Evolutionary conservation across 2,329 filamentous ascomycete species (phyloP).

Genomic region (Neopestalotiopsis rosae): DNA sequence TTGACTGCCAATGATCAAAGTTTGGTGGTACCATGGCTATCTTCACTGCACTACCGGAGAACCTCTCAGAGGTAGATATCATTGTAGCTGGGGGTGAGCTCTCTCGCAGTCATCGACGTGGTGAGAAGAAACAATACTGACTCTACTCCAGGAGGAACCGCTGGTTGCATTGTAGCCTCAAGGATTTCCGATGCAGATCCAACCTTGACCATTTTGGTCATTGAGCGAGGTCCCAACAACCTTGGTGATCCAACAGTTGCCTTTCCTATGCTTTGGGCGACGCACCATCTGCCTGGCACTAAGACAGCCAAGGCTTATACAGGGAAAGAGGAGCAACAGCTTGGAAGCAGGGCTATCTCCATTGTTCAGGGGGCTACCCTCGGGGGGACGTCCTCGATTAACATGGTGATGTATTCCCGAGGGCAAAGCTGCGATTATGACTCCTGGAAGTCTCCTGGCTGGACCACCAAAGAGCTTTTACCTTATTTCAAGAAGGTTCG

Average conservation of each 20-base stretch:
- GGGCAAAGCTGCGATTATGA: conserved; percentile 38
- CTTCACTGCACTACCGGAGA: too few species aligned
- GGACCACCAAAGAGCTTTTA: conserved; percentile 33
- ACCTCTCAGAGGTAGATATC: too few species aligned
- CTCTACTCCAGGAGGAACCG: conserved; percentile 20
- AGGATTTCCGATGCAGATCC: conserved; percentile 26
- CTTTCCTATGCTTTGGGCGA: conserved; percentile 18
- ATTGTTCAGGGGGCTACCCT: conserved; percentile 40
- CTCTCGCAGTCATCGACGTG: too few species aligned
- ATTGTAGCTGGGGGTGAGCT: too few species aligned
- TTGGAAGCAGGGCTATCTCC: conserved; percentile 16
- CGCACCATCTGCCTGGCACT: conserved; percentile 15
- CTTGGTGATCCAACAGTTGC: conserved; percentile 11
- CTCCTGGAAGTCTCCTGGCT: conserved; percentile 32
- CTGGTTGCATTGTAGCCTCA: conserved; percentile 26
- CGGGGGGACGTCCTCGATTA: conserved; percentile 59
- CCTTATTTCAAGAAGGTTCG: conserved; percentile 41
- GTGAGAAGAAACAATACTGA: too few species aligned
- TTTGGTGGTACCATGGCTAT: too few species aligned
- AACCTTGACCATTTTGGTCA: conserved; percentile 22
- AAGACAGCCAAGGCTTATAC: conserved; percentile 19
- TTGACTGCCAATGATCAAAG: too few species aligned
- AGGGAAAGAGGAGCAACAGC: not conserved
- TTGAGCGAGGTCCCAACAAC: conserved; percentile 25
- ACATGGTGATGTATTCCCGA: conserved; percentile 47